Evolutionary conservation across 768 basidiomycete species (phyloP).

Genomic region (Strobilomyces confusus): DNA sequence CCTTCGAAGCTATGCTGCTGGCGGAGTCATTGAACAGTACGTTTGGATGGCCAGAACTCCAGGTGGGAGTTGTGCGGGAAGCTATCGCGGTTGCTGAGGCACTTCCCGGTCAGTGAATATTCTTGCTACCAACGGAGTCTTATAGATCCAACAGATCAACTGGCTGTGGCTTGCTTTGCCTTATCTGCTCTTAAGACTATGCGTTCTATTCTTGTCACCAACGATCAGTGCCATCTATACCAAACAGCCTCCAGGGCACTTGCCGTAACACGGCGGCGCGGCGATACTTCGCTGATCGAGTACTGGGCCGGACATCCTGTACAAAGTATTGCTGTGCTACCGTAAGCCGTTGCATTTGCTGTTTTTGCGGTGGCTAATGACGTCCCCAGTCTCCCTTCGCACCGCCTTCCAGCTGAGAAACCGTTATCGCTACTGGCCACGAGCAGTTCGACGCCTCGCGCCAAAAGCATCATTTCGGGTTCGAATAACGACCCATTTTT

Average conservation of each 20-base stretch:
- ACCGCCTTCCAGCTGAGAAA: conserved; percentile 72
- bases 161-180: conserved; percentile 83
- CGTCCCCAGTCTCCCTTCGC: conserved; percentile 56
- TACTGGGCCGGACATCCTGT: conserved; percentile 88
- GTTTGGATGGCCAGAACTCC: conserved; percentile 93
- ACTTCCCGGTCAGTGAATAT: conserved; percentile 64
- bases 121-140: not conserved
- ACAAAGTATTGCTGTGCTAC: conserved; percentile 70
- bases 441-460: conserved; percentile 34
- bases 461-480: conserved; percentile 46
- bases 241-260: conserved; percentile 70
- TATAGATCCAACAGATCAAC: conserved; percentile 55
- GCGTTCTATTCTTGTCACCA: conserved; percentile 59
- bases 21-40: conserved; percentile 40
- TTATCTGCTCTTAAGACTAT: conserved; percentile 80
- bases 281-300: conserved; percentile 62
- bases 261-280: conserved; percentile 70
- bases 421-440: conserved; percentile 51
- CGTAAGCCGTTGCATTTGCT: conserved; percentile 45
- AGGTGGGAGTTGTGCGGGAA: conserved; percentile 90
- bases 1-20: conserved; percentile 39
- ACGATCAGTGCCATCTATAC: conserved; percentile 80
- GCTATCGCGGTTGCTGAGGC: conserved; percentile 89
- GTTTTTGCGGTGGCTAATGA: not conserved
- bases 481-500: conserved; percentile 78